Evolutionary conservation across 2,329 filamentous ascomycete species (phyloP).

Genomic region (Stachybotrys chartarum): DNA sequence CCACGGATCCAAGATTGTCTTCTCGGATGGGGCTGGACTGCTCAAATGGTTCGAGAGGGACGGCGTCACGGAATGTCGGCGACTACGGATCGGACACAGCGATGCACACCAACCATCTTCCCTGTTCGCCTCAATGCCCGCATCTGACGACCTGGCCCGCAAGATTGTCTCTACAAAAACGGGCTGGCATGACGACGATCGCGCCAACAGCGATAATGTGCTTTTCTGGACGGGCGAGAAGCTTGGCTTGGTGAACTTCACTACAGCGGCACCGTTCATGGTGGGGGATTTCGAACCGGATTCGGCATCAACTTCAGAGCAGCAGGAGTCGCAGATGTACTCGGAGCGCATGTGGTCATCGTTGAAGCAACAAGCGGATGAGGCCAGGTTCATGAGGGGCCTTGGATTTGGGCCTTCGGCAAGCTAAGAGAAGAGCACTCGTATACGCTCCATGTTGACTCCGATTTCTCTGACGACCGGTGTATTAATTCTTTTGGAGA

Average conservation of each 20-base stretch:
- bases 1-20: constrained; percentile 76
- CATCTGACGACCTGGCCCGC: constrained; percentile 66
- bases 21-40: constrained; percentile 75
- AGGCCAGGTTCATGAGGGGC: constrained; percentile 65
- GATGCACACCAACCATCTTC: constrained; percentile 37
- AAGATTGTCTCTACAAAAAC: constrained; percentile 64
- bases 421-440: too few species aligned
- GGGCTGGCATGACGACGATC: constrained; percentile 14
- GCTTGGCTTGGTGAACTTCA: constrained; percentile 65
- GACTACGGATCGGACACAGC: constrained; percentile 48
- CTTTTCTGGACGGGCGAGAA: constrained; percentile 85
- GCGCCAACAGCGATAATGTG: constrained; percentile 56
- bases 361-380: constrained; percentile 70
- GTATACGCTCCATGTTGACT: too few species aligned
- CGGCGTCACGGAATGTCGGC: constrained; percentile 55
- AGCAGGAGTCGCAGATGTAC: constrained; percentile 54
- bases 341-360: constrained; percentile 66
- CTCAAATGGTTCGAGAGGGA: constrained; percentile 91
- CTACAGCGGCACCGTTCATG: constrained; percentile 39
- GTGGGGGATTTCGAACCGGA: constrained; percentile 43
- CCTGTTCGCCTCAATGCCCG: constrained; percentile 44
- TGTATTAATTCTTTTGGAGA: too few species aligned
- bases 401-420: constrained; percentile 32
- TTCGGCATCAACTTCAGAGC: constrained; percentile 36
- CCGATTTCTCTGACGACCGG: too few species aligned